Base-by-base conservation (phyloP, 805 yeast species). In the Kodamaea laetipori region DNA sequence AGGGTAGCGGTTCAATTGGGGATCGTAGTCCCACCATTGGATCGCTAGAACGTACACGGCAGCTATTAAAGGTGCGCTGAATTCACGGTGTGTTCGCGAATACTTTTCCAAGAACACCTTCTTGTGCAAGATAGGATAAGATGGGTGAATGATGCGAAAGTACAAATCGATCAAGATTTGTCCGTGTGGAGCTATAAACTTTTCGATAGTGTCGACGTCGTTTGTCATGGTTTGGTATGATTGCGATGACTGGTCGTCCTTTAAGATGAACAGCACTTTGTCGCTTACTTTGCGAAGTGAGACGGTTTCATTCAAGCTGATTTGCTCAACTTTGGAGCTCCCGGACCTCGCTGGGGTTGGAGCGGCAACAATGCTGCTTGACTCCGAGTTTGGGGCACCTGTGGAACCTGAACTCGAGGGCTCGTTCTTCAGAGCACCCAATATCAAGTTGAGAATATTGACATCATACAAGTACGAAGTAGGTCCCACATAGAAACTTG, bases 21-120 rank as follows among this genome's bases (percentile, higher is more conserved):
- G 86, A 55, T 83, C 90, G 60, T 82, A 83, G 52, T 87, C 92
- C 97, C 97, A 90, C 95, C 96, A 89, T 59, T 88, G 92, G 34
- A 87, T 76, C 0, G 97, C 96, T 45, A 90, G 67, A 7, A 86
- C 80, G 58, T 92, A 92, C 1, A 92, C 96, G 0, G 96, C 86
- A 0, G 97, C 97, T 37, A 92, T 67, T 39, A 92, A 65, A 0
- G 97, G 95, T 0, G 97, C 95, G 42, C 94, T 82, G 54, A 92
- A 81, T 62, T 92, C 98, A 37, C 96, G 76, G 60, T 89, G 95
- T 1, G 97, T 89, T 44, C 98, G 71, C 1, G 90, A 71, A 60
- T 90, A 92, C 60, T 92, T 92, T 55, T 92, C 98, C 48, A 92
- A 58, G 54, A 92, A 94, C 5, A 92, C 97, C 54, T 85, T 81